Base-by-base conservation (phyloP, 1,284 basidiomycete genomes). In the Ceraceosorus guamensis region DNA sequence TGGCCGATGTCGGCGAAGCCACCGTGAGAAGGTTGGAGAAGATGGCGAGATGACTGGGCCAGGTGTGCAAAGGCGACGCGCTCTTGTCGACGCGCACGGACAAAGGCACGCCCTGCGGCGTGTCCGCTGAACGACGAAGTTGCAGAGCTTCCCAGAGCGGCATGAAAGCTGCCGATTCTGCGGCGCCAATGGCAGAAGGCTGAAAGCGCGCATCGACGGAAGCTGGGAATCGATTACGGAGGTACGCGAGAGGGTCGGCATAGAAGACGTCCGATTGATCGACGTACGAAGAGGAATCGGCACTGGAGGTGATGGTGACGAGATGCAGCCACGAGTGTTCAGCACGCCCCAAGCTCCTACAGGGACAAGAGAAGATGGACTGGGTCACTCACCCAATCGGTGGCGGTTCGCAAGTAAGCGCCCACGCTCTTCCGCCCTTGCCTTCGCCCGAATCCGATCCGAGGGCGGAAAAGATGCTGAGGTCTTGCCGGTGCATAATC, bases 221-320 rank as follows among this genome's bases (percentile, higher is more conserved):
- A 2, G 67, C 50, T 1, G 89, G 88, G 66, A 92, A 89, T 50
- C 83, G 82, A 0, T 77, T 77, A 32, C 65, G 67, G 11, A 93
- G 78, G 72, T 92, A 95, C 3, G 73, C 68, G 11, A 81, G 63
- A 0, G 93, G 92, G 1, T 84, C 82, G 7, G 70, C 77, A 76
- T 88, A 96, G 78, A 97, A 96, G 6, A 87, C 76, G 53, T 86
- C 84, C 3, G 90, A 87, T 77, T 95, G 88, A 69, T 92, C 91
- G 54, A 77, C 79, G 76, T 95, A 93, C 5, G 74, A 78, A 24
- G 24, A 24, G 24, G 24, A 24, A 24, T 24, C 24, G 24, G 24
- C 24, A 24, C 24, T 24, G 24, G 24, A 24, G 24, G 24, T 24
- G 24, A 24, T 24, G 24, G 24, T 24, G 24, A 24, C 2, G 24